Conservation (phyloP, 495 filamentous ascomycete genomes). For the Physcia stellaris region DNA sequence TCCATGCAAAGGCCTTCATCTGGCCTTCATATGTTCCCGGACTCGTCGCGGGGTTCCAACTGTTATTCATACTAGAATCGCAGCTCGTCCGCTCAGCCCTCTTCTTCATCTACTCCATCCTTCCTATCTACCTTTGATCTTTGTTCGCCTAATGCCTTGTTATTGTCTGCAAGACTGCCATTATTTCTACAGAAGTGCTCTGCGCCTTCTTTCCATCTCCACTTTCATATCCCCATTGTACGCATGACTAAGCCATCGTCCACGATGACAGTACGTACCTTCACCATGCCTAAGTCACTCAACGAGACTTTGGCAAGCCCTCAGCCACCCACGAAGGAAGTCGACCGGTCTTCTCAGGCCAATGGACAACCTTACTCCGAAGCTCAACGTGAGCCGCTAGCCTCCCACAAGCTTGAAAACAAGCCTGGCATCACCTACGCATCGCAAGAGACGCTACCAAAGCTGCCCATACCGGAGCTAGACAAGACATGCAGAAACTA, state of each 20-base stretch:
- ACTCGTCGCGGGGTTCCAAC: no score
- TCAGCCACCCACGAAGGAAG: conserved; percentile 15
- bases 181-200: conserved; percentile 79
- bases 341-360: conserved; percentile 19
- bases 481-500: conserved; percentile 70
- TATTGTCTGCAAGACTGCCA: conserved; percentile 82
- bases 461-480: conserved; percentile 89
- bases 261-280: conserved; percentile 30
- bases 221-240: conserved; percentile 63
- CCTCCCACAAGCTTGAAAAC: conserved; percentile 26
- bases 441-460: conserved; percentile 74
- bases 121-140: no score
- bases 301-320: conserved; percentile 41
- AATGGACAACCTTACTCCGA: conserved; percentile 27
- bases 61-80: no score
- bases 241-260: conserved; percentile 34
- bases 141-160: no score
- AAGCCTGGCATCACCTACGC: conserved; percentile 72
- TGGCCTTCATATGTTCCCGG: no score
- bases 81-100: no score
- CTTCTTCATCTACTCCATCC: no score
- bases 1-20: no score
- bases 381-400: conserved; percentile 28
- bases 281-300: conserved; percentile 50
- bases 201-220: conserved; percentile 68